Conservation (phyloP, 1,139 yeast species). For the Candida albicans region DNA sequence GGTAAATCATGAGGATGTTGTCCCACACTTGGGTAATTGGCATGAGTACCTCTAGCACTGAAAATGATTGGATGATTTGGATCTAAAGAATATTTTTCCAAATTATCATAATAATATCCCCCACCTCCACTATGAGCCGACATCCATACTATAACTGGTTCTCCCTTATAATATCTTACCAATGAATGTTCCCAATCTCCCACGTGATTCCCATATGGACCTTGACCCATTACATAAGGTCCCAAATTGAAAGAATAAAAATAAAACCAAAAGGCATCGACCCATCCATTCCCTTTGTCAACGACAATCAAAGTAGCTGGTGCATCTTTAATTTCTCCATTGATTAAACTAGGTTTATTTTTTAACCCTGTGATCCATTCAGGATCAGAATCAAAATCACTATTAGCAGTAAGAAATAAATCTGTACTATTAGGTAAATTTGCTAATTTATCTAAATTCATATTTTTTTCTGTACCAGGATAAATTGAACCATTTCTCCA, state of each 20-base stretch:
- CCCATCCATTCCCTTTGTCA: constrained; percentile 91
- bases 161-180: constrained; percentile 78
- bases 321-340: constrained; percentile 70
- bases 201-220: constrained; percentile 95
- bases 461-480: constrained; percentile 34
- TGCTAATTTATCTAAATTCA: constrained; percentile 42
- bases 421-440: constrained; percentile 29
- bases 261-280: constrained; percentile 95
- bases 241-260: constrained; percentile 94
- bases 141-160: constrained; percentile 95
- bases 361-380: constrained; percentile 80
- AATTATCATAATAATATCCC: constrained; percentile 72
- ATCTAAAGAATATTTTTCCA: constrained; percentile 63
- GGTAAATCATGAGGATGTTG: constrained; percentile 96
- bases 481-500: constrained; percentile 48
- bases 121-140: constrained; percentile 98
- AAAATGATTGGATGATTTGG: constrained; percentile 68
- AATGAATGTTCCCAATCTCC: constrained; percentile 99
- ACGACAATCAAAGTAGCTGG: constrained; percentile 83
- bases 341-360: constrained; percentile 67
- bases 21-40: constrained; percentile 94
- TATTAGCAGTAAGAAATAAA: constrained; percentile 58
- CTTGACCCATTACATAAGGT: constrained; percentile 95
- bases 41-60: constrained; percentile 95
- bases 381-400: constrained; percentile 75